Percentiles rank a stretch among this genome's conserved stretches.
Evolutionary conservation across 1,139 yeast genomes (phyloP).

Genomic region (Yamadazyma mexicana): DNA sequence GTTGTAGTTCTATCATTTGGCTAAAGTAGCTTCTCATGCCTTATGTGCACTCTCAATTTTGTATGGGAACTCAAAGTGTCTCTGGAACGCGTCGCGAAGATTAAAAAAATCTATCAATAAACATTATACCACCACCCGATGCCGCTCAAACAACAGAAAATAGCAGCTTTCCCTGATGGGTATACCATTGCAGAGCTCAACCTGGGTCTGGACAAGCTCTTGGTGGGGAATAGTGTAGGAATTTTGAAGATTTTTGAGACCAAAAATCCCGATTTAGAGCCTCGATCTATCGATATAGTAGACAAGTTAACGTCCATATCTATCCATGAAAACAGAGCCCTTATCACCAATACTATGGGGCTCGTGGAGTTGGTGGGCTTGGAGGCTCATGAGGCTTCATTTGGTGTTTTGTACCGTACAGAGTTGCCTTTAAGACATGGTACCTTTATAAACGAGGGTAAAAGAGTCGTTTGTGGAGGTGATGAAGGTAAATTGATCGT

Average conservation of each 20-base stretch:
- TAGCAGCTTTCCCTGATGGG: slow-evolving; percentile 48
- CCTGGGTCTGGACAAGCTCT: slow-evolving; percentile 31
- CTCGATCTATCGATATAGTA: slow-evolving; percentile 51
- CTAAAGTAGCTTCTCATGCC: no score
- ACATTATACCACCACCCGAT: not conserved
- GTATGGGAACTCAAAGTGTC: no score
- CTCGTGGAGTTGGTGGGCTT: slow-evolving; percentile 32
- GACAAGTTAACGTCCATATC: slow-evolving; percentile 41
- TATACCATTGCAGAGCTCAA: slow-evolving; percentile 44
- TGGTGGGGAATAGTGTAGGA: slow-evolving; percentile 53
- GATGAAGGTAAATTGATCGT: slow-evolving; percentile 67
- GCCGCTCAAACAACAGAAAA: slow-evolving; percentile 17
- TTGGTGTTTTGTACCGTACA: slow-evolving; percentile 36
- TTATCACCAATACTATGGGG: slow-evolving; percentile 38
- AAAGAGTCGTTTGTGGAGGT: slow-evolving; percentile 70
- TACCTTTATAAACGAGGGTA: slow-evolving; percentile 68
- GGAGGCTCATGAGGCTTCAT: slow-evolving; percentile 18
- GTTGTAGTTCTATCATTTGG: no score
- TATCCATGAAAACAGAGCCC: slow-evolving; percentile 20
- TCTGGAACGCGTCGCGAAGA: slow-evolving; percentile 5
- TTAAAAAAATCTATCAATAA: not conserved
- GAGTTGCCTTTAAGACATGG: slow-evolving; percentile 69
- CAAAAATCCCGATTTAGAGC: slow-evolving; percentile 51
- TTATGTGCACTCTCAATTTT: no score
- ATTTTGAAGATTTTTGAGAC: slow-evolving; percentile 50